Evolutionary conservation across 202 grass and related monocot species (phyloP).

Genomic region (Musa balbisiana): DNA sequence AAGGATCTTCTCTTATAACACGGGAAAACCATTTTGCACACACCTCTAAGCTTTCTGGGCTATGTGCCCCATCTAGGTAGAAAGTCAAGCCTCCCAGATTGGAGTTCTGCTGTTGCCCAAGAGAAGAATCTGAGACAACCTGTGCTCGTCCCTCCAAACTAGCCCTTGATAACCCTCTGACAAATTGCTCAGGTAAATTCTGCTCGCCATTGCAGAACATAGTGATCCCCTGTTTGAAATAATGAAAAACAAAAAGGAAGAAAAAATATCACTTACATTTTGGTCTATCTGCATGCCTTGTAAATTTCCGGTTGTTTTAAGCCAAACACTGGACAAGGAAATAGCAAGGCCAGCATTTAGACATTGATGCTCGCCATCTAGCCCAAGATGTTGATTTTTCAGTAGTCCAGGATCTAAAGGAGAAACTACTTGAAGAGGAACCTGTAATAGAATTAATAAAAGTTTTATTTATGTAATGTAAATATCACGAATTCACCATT

Average conservation of each 20-base stretch:
- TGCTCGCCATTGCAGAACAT: conserved; percentile 34
- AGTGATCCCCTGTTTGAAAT: conserved; percentile 1
- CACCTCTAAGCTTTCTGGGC: conserved; percentile 94
- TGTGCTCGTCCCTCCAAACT: conserved; percentile 87
- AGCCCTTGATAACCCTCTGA: conserved; percentile 54
- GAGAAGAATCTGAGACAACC: conserved; percentile 47
- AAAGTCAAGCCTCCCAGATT: conserved; percentile 42
- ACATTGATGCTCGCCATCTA: conserved; percentile 77
- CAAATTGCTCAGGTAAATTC: conserved; percentile 68
- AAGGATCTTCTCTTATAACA: conserved; percentile 37
- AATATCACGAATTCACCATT: neutral
- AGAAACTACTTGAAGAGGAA: conserved; percentile 58
- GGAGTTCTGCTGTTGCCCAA: conserved; percentile 29
- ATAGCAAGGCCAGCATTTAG: conserved; percentile 86
- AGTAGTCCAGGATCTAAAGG: conserved; percentile 60
- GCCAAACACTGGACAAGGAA: conserved; percentile 70
- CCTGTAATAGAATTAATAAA: conserved; percentile 34
- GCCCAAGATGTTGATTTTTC: conserved; percentile 61
- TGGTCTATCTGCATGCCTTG: conserved; percentile 33
- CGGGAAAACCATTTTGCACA: conserved; percentile 85
- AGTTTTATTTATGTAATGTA: neutral
- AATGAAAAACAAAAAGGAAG: conserved; percentile 12
- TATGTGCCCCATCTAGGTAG: conserved; percentile 95
- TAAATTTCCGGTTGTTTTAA: conserved; percentile 49
- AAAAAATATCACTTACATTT: conserved; percentile 40